Evolutionary conservation across 75 land plant species (phyloP), one percentile per base, ranked within the genome.

Genomic region (Isoetes taiwanensis): DNA sequence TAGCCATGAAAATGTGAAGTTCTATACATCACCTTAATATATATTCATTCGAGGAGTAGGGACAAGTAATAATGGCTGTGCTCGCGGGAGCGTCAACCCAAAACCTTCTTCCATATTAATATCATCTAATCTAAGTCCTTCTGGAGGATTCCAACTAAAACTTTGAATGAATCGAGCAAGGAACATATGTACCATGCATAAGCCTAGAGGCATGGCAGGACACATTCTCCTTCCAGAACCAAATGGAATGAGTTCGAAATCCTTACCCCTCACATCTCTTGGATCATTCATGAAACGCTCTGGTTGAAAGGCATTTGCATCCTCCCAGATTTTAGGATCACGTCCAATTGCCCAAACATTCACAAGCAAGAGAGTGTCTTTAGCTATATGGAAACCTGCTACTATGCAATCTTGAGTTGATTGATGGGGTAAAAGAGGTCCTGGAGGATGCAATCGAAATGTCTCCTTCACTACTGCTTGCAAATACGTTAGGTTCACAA

Each of bases 261-360:
- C 21, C 6, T 19, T 46, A 8, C 50, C 50, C 6, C 50, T 19
- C n/a, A 46, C 50, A n/a, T 46, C 50, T 6, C 21, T 46, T 3
- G 5, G 5, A 16, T 23, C 50, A 16, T 5, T 4, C 50, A 46
- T 46, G 50, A 46, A 46, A 6, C 50, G 16, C 21, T 46, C 50
- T 8, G 50, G 50, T 6, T 46, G 8, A 16, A 46, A 46, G 25
- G 16, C 50, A 6, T 6, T 46, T 6, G 50, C 21, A n/a, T 46
- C 25, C 50, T 46, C 50, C 50, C 50, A 46, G n/a, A n/a, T 46
- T 19, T 5, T n/a, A 6, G 50, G n/a, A 23, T 46, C 50, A 6
- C 50, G 5, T n/a, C 50, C 50, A 16, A 46, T 46, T 4, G 50
- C 50, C 50, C 50, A 46, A 16, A 46, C 50, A 23, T 46, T 46